phyloP scores from a whole-genome alignment of 2,329 filamentous ascomycete genomes.

The Penicillium sp. region DNA sequence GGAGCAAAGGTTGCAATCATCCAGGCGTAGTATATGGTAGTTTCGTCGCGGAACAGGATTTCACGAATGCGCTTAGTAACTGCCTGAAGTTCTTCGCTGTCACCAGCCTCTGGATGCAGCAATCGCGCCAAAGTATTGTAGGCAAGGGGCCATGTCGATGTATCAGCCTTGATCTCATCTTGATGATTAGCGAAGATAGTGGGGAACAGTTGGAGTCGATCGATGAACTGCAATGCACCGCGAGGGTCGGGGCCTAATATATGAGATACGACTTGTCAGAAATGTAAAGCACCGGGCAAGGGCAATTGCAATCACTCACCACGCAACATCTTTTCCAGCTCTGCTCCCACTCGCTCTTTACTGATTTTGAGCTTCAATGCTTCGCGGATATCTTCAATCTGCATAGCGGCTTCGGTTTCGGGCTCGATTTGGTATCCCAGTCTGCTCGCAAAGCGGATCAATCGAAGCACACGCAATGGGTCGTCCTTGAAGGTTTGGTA shows the following conservation, averaged over 20 bases:
- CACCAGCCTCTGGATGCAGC: conserved; percentile 32
- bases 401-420: conserved; percentile 71
- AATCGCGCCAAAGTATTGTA: conserved; percentile 65
- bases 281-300: not conserved
- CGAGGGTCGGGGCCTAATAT: conserved; percentile 40
- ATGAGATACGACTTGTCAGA: not conserved
- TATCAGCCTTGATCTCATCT: conserved; percentile 57
- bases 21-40: conserved; percentile 74
- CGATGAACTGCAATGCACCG: conserved; percentile 40
- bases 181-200: conserved; percentile 46
- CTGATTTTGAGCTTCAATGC: conserved; percentile 87
- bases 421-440: conserved; percentile 76
- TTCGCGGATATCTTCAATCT: conserved; percentile 70
- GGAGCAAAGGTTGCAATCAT: conserved; percentile 71
- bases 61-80: conserved; percentile 35
- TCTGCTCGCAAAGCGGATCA: conserved; percentile 87
- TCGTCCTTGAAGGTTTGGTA: conserved; percentile 94
- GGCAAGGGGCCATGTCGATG: conserved; percentile 59
- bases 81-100: conserved; percentile 50
- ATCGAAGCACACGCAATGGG: conserved; percentile 78
- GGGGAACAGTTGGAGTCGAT: conserved; percentile 39
- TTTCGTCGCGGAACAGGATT: conserved; percentile 60
- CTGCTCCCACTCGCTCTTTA: conserved; percentile 80
- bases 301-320: conserved; percentile 46
- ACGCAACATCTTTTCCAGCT: conserved; percentile 88